Percentiles rank a stretch among this genome's conserved stretches.
phyloP scores from a whole-genome alignment of 441 rosid species.

The Euphorbia celastroides region DNA sequence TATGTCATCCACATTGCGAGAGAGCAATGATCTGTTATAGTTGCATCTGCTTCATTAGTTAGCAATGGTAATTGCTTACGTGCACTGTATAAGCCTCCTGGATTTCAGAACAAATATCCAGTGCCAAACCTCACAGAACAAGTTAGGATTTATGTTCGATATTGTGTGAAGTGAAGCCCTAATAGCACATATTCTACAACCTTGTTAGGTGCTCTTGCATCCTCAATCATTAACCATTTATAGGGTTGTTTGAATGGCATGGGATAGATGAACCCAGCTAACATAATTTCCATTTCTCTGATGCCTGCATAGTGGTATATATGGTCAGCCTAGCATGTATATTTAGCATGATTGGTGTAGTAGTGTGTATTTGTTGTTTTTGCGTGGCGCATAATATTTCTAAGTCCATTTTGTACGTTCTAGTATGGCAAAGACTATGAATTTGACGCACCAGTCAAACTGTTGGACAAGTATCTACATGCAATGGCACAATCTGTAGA shows the following conservation, averaged over 20 bases:
- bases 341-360: not conserved
- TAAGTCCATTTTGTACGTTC: conserved; percentile 2
- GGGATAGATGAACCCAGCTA: not conserved
- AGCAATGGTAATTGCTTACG: not conserved
- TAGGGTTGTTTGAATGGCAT: not conserved
- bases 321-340: not conserved
- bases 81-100: not conserved
- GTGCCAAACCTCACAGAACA: not conserved
- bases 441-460: conserved; percentile 85
- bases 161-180: not conserved
- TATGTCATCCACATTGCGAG: not conserved
- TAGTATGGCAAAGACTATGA: conserved; percentile 95
- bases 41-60: not conserved
- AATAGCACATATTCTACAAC: not conserved
- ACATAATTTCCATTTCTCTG: not conserved
- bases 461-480: conserved; percentile 78
- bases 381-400: not conserved
- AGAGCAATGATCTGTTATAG: not conserved
- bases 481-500: conserved; percentile 74
- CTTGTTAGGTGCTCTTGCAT: not conserved
- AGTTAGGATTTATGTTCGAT: not conserved
- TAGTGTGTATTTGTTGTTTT: not conserved
- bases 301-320: not conserved
- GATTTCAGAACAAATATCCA: not conserved
- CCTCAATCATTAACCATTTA: not conserved